Conservation (phyloP, 192 early-diverging fungal genomes). For the Backusella westeae region DNA sequence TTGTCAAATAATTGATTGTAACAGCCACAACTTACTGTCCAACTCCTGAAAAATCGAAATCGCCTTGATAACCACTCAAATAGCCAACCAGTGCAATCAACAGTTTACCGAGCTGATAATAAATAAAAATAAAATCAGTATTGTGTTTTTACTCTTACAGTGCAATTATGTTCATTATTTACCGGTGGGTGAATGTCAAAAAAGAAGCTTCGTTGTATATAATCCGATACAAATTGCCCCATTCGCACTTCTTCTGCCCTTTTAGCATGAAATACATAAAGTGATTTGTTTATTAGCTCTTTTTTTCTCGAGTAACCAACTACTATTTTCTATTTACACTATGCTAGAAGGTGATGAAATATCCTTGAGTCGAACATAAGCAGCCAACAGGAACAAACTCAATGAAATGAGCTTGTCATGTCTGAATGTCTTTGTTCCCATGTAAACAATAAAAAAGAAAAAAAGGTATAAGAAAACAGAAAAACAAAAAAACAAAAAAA, state of each 20-base stretch:
- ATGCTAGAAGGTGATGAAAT: conserved; percentile 44
- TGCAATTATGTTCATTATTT: conserved; percentile 34
- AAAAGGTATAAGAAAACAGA: background rate
- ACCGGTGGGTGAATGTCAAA: conserved; percentile 95
- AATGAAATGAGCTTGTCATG: conserved; percentile 24
- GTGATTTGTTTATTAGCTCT: background rate
- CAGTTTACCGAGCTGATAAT: conserved; percentile 33
- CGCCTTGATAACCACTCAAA: conserved; percentile 83
- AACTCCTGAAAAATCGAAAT: conserved; percentile 90
- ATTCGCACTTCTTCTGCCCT: conserved; percentile 98
- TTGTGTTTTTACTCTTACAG: too few relatives aligned
- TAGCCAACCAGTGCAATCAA: conserved; percentile 53
- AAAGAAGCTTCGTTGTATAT: conserved; percentile 81
- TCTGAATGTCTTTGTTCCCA: background rate
- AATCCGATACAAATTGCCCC: conserved; percentile 87
- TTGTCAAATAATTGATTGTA: background rate
- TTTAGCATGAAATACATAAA: background rate
- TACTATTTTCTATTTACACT: conserved; percentile 40
- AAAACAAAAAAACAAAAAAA: background rate
- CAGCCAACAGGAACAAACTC: conserved; percentile 33
- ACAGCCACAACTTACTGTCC: conserved; percentile 52
- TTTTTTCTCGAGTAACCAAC: background rate
- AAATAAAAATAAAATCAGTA: background rate
- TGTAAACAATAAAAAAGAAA: background rate
- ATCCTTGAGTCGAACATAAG: conserved; percentile 40